Percentiles rank a stretch among this genome's conserved stretches.
Conservation (phyloP, 2,329 filamentous ascomycete genomes). For the Epichloe baconii region DNA sequence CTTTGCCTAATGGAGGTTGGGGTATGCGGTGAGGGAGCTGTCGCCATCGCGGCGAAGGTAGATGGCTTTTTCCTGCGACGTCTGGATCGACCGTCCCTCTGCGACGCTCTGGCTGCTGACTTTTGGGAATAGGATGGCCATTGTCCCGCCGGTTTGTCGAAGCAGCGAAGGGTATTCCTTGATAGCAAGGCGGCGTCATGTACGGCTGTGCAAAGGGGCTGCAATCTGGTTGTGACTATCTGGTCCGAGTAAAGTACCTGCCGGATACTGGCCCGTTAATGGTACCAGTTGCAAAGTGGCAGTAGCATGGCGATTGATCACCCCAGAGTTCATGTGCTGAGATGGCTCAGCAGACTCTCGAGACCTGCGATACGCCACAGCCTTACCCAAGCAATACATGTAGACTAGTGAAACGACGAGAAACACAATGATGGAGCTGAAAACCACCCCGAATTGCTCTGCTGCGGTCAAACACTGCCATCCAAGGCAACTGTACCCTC, state of each 20-base stretch:
- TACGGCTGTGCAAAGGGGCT: not conserved
- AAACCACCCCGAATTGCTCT: conserved; percentile 27
- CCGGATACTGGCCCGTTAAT: not conserved
- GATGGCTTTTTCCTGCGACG: not conserved
- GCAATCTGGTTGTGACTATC: not conserved
- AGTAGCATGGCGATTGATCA: not conserved
- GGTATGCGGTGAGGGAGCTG: conserved; percentile 16
- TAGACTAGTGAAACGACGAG: conserved; percentile 17
- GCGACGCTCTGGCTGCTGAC: not conserved
- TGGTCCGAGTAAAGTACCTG: not conserved
- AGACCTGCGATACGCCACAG: conserved; percentile 3
- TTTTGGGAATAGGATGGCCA: not conserved
- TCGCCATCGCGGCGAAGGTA: conserved; percentile 14
- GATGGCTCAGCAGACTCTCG: not conserved
- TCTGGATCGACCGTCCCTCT: not conserved
- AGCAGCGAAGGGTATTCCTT: not conserved
- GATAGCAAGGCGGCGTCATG: not conserved
- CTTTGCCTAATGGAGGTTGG: conserved; percentile 19
- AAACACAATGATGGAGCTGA: conserved; percentile 19
- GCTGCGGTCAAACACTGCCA: conserved; percentile 27
- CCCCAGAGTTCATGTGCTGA: not conserved
- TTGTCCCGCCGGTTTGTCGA: not conserved
- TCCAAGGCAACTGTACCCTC: conserved; percentile 14
- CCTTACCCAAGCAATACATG: conserved; percentile 22
- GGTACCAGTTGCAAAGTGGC: not conserved